Evolutionary conservation across 129 eudicot species (phyloP).

Genomic region (Glebionis coronaria): DNA sequence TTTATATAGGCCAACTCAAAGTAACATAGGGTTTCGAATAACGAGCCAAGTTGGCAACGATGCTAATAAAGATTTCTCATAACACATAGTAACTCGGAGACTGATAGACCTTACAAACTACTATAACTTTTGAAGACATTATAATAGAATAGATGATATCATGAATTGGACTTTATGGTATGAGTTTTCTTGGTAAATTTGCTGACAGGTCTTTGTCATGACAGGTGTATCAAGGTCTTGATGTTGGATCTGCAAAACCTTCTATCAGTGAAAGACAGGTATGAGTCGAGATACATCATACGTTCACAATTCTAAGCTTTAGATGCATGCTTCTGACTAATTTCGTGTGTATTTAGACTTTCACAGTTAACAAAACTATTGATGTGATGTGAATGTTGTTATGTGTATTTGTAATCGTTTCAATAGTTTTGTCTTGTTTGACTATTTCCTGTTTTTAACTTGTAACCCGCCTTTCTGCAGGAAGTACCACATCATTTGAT

Average conservation of each 20-base stretch:
- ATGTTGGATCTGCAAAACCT: slow-evolving; percentile 98
- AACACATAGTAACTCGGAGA: no score
- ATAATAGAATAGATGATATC: not conserved
- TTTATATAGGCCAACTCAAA: no score
- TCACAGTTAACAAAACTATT: not conserved
- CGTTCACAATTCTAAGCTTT: slow-evolving; percentile 9
- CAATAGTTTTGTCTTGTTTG: not conserved
- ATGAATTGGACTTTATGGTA: not conserved
- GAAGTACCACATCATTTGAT: slow-evolving; percentile 90
- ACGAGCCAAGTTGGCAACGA: no score
- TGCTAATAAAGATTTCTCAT: no score
- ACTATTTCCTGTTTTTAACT: not conserved
- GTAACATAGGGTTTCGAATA: no score
- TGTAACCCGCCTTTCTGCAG: slow-evolving; percentile 40
- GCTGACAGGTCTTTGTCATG: slow-evolving; percentile 9
- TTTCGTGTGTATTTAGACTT: not conserved
- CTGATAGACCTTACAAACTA: no score
- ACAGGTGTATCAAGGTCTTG: slow-evolving; percentile 93
- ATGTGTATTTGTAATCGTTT: no score
- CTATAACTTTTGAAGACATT: no score
- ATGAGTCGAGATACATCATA: slow-evolving; percentile 1
- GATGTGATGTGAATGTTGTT: no score
- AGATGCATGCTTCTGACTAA: not conserved
- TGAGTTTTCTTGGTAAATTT: not conserved
- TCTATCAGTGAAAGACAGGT: slow-evolving; percentile 73